phyloP scores from a whole-genome alignment of 352 stramenopile genomes.

The Globisporangium radiosum region DNA sequence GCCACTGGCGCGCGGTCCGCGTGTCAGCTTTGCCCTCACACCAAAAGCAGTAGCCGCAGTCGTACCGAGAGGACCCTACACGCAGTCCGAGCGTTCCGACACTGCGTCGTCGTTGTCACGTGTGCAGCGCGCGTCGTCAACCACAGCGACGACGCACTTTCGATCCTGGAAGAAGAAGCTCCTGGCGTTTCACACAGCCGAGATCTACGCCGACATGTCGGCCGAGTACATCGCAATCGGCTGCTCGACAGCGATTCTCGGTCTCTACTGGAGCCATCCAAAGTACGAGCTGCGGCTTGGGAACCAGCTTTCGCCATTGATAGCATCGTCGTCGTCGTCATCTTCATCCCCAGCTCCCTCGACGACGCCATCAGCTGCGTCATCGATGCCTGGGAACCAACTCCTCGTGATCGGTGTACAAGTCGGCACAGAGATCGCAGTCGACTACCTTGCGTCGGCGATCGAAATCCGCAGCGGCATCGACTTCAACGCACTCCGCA shows the following conservation, averaged over 20 bases:
- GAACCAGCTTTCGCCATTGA: too few species aligned
- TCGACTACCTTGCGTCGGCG: slow-evolving; percentile 22
- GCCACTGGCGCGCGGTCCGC: too few species aligned
- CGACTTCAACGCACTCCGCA: slow-evolving; percentile 18
- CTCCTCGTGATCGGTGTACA: slow-evolving; percentile 11
- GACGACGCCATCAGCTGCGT: too few species aligned
- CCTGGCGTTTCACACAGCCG: slow-evolving; percentile 18
- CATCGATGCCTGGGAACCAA: not conserved
- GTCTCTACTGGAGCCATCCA: slow-evolving; percentile 6
- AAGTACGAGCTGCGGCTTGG: slow-evolving; percentile 5
- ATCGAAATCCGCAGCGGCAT: slow-evolving; percentile 25
- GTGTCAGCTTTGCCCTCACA: not conserved
- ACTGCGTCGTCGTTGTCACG: not conserved
- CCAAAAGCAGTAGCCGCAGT: not conserved
- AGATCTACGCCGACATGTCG: slow-evolving; percentile 23
- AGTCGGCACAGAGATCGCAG: slow-evolving; percentile 17
- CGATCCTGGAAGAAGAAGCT: slow-evolving; percentile 14
- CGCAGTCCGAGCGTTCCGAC: not conserved
- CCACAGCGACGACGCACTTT: not conserved
- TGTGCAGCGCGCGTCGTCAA: not conserved
- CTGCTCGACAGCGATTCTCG: slow-evolving; percentile 4
- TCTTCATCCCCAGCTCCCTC: too few species aligned
- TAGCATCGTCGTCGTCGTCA: not conserved
- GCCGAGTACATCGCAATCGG: slow-evolving; percentile 9
- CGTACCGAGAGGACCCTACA: not conserved